A percentile compares a stretch with the other conserved stretches of the same genome.
Conservation (phyloP, 2,329 filamentous ascomycete genomes). For the Fusarium sp. region DNA sequence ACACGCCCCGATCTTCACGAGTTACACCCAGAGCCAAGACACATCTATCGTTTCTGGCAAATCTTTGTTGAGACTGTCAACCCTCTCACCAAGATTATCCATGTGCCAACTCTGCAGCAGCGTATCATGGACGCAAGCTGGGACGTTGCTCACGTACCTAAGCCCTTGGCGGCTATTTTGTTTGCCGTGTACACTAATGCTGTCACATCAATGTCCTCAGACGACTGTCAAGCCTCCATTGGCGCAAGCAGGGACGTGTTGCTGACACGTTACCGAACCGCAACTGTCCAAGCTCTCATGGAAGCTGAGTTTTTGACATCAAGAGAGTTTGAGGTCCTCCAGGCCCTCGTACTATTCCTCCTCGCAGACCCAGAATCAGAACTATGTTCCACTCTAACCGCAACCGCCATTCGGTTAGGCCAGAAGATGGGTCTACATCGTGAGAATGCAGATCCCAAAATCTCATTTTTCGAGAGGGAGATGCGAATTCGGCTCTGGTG, state of each 20-base stretch:
- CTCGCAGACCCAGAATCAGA: constrained; percentile 47
- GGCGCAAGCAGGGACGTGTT: constrained; percentile 23
- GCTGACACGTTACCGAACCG: constrained; percentile 40
- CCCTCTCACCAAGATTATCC: constrained; percentile 48
- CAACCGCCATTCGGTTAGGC: constrained; percentile 38
- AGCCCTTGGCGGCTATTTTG: constrained; percentile 39
- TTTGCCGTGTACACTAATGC: constrained; percentile 47
- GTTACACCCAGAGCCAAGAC: constrained; percentile 47
- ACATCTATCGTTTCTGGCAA: constrained; percentile 49
- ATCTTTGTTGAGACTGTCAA: constrained; percentile 49
- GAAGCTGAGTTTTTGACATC: constrained; percentile 45
- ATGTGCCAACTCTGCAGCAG: constrained; percentile 48
- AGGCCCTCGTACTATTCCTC: constrained; percentile 47
- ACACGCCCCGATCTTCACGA: neutral
- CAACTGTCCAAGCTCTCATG: constrained; percentile 39
- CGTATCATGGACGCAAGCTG: constrained; percentile 47
- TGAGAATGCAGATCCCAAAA: constrained; percentile 8
- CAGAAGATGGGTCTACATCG: constrained; percentile 44
- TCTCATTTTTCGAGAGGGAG: constrained; percentile 42
- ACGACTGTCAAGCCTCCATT: constrained; percentile 30
- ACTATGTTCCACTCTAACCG: constrained; percentile 38
- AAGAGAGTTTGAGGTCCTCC: constrained; percentile 45
- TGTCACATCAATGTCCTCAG: constrained; percentile 33
- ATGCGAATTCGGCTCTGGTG: constrained; percentile 47
- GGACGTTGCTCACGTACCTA: constrained; percentile 29